Conservation (phyloP, 257 asterid genomes). For the Anisodus acutangulus region DNA sequence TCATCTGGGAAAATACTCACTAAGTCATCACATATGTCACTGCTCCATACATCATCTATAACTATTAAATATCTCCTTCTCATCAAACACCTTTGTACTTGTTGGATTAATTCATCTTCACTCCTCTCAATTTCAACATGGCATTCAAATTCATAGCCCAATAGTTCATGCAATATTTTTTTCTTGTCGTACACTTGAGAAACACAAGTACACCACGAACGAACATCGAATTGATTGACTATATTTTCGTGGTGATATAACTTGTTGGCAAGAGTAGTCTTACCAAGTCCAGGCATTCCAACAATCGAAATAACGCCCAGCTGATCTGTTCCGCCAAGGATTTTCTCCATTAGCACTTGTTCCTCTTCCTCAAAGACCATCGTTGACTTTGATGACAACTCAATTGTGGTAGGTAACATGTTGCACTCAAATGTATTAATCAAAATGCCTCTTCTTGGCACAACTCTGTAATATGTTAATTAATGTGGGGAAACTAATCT, state of each 20-base stretch:
- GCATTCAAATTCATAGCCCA: background rate
- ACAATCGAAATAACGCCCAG: conserved; percentile 11
- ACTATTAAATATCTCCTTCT: conserved; percentile 33
- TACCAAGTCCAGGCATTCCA: conserved; percentile 32
- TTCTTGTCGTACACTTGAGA: conserved; percentile 19
- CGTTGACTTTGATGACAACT: conserved; percentile 14
- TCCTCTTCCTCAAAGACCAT: conserved; percentile 20
- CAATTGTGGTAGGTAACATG: conserved; percentile 12
- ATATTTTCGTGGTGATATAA: conserved; percentile 5
- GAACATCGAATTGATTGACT: conserved; percentile 18
- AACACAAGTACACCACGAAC: conserved; percentile 31
- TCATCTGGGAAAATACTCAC: conserved; percentile 22
- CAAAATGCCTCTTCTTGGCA: background rate
- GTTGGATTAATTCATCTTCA: conserved; percentile 23
- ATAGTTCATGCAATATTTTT: conserved; percentile 23
- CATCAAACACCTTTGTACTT: conserved; percentile 5
- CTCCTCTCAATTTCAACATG: background rate
- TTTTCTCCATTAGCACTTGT: background rate
- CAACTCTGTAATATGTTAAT: too few relatives aligned
- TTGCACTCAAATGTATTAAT: background rate
- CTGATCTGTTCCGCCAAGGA: background rate
- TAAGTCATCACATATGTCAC: background rate
- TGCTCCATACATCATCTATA: conserved; percentile 37
- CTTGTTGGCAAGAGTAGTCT: conserved; percentile 35
- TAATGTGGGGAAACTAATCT: too few relatives aligned